Percentiles rank a stretch among this genome's conserved stretches.
phyloP scores from a whole-genome alignment of 75 land plant genomes.

The Cunninghamia lanceolata region DNA sequence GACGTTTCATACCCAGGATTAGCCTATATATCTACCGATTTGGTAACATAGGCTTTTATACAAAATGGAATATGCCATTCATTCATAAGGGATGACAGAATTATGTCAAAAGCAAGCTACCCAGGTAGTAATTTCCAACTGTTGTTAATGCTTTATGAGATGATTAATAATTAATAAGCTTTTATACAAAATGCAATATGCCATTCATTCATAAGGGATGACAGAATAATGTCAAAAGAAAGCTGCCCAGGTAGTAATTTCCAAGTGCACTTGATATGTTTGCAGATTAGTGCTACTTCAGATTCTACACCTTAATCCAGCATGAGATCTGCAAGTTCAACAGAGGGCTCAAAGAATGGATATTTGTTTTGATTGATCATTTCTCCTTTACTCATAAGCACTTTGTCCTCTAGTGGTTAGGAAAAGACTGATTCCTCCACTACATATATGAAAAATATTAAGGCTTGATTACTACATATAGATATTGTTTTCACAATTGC shows the following conservation, averaged over 20 bases:
- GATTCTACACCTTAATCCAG: background rate
- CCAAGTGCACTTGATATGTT: background rate
- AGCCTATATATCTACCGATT: too few relatives aligned
- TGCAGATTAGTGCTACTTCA: background rate
- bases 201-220: too few relatives aligned
- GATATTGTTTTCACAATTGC: background rate
- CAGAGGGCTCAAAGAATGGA: background rate
- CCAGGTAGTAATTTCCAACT: too few relatives aligned
- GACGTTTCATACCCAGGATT: too few relatives aligned
- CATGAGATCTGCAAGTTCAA: background rate
- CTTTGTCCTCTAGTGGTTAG: background rate
- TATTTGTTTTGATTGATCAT: background rate
- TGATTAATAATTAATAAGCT: background rate
- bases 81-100: too few relatives aligned
- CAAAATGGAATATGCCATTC: background rate
- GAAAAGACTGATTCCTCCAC: background rate
- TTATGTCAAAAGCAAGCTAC: too few relatives aligned
- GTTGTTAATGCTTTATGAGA: background rate
- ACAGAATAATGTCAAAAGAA: too few relatives aligned
- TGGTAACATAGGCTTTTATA: too few relatives aligned
- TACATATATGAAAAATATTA: background rate
- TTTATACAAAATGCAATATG: background rate
- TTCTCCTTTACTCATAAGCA: background rate
- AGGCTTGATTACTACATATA: background rate
- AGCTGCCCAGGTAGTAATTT: too few relatives aligned